A percentile compares a stretch with the other conserved stretches of the same genome.
Evolutionary conservation across 2,329 filamentous ascomycete genomes (phyloP).

Genomic region (Malbranchea zuffiana): DNA sequence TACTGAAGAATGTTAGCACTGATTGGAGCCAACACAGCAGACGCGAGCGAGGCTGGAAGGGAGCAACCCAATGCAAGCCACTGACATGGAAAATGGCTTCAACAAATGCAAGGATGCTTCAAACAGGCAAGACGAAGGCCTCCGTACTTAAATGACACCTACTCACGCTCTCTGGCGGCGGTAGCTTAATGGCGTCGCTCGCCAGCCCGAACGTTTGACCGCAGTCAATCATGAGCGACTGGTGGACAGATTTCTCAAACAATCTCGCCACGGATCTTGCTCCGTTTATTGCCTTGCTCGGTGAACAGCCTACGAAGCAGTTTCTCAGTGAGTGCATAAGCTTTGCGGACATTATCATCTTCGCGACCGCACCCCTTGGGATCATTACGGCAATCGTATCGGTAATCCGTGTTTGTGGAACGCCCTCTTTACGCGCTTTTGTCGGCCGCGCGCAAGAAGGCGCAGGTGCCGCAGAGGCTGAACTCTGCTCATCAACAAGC

Average conservation of each 20-base stretch:
- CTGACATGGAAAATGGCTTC: too few species aligned
- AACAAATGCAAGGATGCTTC: too few species aligned
- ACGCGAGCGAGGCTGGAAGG: too few species aligned
- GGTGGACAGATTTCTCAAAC: slow-evolving; percentile 10
- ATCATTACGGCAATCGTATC: slow-evolving; percentile 20
- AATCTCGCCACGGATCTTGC: slow-evolving; percentile 12
- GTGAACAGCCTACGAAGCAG: slow-evolving; percentile 20
- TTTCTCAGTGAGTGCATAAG: slow-evolving; percentile 21
- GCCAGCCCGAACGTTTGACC: too few species aligned
- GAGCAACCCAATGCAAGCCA: too few species aligned
- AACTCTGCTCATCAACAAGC: slow-evolving; percentile 21
- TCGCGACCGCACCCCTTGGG: slow-evolving; percentile 19
- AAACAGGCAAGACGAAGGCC: too few species aligned
- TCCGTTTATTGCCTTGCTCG: slow-evolving; percentile 6
- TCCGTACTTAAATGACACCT: too few species aligned
- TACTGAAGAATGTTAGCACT: too few species aligned
- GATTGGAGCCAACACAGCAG: too few species aligned
- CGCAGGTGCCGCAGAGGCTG: slow-evolving; percentile 16
- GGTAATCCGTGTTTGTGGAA: slow-evolving; percentile 19
- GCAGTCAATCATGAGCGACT: too few species aligned
- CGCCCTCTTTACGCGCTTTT: slow-evolving; percentile 16
- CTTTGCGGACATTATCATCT: slow-evolving; percentile 17
- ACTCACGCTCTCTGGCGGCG: too few species aligned
- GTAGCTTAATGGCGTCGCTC: too few species aligned
- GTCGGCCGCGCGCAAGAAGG: slow-evolving; percentile 21